Evolutionary conservation across 176 grass and related monocot genomes (phyloP), one percentile per base, ranked within the genome.

Genomic region (Oryza longistaminata): DNA sequence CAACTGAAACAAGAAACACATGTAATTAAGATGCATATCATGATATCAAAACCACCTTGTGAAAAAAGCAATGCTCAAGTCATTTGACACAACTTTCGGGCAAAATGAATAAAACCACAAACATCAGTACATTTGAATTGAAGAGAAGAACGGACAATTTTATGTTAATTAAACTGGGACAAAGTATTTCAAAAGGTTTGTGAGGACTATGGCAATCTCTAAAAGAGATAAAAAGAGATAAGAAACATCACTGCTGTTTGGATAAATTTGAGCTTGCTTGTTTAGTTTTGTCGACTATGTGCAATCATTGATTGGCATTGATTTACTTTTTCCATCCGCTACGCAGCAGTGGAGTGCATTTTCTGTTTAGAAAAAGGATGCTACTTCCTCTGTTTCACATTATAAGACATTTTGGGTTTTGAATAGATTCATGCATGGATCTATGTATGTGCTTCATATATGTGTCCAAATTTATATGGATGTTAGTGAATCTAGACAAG

Each of bases 1-100:
- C 92, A 79, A 92, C 92, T 94, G 85, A 82, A 87, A 79, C 60
- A 91, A 86, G 55, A 61, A 81, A 85, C 75, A 76, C 48, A 73
- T 7, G 26, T 78, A 35, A 69, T 74, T 37, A 78, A 87, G 11
- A 73, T 58, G 22, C 19, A 5, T 58, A n/a, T 55, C 53, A n/a
- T 21, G 6, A 72, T 43, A 87, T 26, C 45, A 26, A 70, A 78
- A 16, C 33, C 76, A 6, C 79, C 67, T 29, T 25, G 40, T 50
- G 4, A 82, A 89, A 68, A 75, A 75, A 50, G 11, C n/a, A 44
- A 58, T 77, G 44, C 52, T 49, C 40, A 45, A 80, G 46, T 21
- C 14, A 69, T 62, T 85, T 43, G 60, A 68, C 40, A 67, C 35
- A 74, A 73, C 21, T 7, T 13, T 46, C 35, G 39, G 64, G 9